These are phyloP conservation scores for Pogostemon cablin DNA, from an alignment of 257 asterid species.

Conservation along the genomic window DNA sequence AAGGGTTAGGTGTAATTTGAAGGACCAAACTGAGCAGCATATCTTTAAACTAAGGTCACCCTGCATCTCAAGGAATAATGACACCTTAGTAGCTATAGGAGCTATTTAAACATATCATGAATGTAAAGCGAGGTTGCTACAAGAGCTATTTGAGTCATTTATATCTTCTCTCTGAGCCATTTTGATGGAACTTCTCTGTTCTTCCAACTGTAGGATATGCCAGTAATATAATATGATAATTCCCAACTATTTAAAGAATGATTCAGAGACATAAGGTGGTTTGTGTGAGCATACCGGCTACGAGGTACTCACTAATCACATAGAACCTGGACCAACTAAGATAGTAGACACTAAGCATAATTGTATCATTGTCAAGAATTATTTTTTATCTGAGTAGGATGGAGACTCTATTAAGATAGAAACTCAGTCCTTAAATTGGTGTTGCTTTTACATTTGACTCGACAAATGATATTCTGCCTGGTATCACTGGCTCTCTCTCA, in stretches of 20 bases:
- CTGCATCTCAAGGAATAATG: neutral
- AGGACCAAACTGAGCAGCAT: neutral
- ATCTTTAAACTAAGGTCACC: neutral
- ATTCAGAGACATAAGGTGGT: neutral
- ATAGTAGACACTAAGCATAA: neutral
- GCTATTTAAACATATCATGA: neutral
- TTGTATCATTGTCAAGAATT: neutral
- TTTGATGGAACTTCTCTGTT: neutral
- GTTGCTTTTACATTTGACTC: too few species aligned
- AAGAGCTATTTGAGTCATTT: neutral
- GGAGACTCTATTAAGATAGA: neutral
- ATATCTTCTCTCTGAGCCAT: neutral
- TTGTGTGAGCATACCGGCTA: neutral
- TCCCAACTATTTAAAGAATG: neutral
- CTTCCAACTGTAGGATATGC: neutral
- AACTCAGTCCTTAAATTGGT: neutral
- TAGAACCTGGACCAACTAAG: conserved; percentile 4
- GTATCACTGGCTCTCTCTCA: too few species aligned
- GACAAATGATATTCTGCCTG: too few species aligned
- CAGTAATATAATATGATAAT: neutral
- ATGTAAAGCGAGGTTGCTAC: neutral
- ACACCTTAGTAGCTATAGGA: neutral
- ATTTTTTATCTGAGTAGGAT: neutral
- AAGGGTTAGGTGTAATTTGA: neutral
- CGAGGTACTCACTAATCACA: neutral